Evolutionary conservation across 202 grass and related monocot species (phyloP), one percentile per base, ranked within the genome.

Genomic region (Cymbopogon flexuosus): DNA sequence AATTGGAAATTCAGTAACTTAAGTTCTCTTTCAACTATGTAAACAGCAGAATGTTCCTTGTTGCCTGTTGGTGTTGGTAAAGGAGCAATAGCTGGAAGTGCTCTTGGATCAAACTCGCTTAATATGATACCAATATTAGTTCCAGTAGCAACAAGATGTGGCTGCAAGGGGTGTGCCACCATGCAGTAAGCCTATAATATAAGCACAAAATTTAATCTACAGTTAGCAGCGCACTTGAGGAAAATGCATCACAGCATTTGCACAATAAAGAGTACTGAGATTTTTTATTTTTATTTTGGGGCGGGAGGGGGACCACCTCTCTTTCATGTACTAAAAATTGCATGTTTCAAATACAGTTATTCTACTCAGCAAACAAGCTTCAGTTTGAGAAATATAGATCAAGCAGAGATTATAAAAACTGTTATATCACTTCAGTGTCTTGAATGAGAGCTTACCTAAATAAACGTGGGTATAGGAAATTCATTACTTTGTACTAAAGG

Each of bases 121-220:
- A 99, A 91, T 84, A 99, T 99, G 71, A 95, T 84, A 69, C 96
- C 96, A 40, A 99, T 99, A 71, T 99, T 99, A 35, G 96, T 99
- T 77, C 96, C 96, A 68, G 96, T 99, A 78, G 96, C 96, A 79
- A 99, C 96, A 88, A 99, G 88, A 84, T 99, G 96, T 62, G 96
- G 92, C 64, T 99, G 96, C 40, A 99, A 88, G 45, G 92, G 92
- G 77, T 99, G 96, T 24, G 90, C 96, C 79, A 99, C 96, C 96
- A 99, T 99, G 87, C 96, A 99, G 70, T 96, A 96, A 78, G 90
- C 96, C 96, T 99, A 87, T 41, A 89, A 76, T 75, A 72, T 75
- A 85, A 68, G 12, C 31, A 78, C 79, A 86, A 67, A 67, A 62
- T 57, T 60, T 40, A 70, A 27, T 52, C 13, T 27, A 82, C 66